Evolutionary conservation across 495 filamentous ascomycete species (phyloP).

Genomic region (Podospora comata): DNA sequence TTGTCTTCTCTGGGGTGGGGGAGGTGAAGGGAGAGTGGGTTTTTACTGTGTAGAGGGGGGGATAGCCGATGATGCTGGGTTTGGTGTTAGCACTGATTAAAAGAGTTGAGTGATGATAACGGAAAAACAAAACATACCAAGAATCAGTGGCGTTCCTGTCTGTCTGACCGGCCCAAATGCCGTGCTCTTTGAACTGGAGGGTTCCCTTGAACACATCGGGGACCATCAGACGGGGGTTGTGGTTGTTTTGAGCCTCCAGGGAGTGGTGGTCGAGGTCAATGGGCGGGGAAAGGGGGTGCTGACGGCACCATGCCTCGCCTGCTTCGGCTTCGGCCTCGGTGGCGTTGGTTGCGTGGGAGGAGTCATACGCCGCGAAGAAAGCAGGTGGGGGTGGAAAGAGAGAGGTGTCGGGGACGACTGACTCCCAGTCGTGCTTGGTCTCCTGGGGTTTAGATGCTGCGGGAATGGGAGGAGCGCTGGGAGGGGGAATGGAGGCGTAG

Average conservation of each 20-base stretch:
- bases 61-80: constrained; percentile 54
- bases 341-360: constrained; percentile 72
- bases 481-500: constrained; percentile 32
- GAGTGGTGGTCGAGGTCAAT: constrained; percentile 46
- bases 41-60: constrained; percentile 72
- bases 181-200: constrained; percentile 34
- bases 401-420: constrained; percentile 72
- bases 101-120: not conserved
- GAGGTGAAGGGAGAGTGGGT: constrained; percentile 60
- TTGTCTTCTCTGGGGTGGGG: constrained; percentile 46
- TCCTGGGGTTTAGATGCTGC: constrained; percentile 22
- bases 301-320: constrained; percentile 66
- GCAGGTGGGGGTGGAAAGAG: constrained; percentile 79
- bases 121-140: constrained; percentile 24
- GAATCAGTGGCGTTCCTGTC: constrained; percentile 43
- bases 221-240: constrained; percentile 39
- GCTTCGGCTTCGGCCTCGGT: constrained; percentile 63
- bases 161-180: constrained; percentile 44
- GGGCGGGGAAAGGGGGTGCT: constrained; percentile 61
- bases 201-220: constrained; percentile 34
- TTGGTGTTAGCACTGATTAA: not conserved
- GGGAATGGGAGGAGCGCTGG: constrained; percentile 47
- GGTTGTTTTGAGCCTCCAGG: constrained; percentile 27
- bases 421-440: constrained; percentile 73
- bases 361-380: constrained; percentile 58